Evolutionary conservation across 2,329 filamentous ascomycete genomes (phyloP).

Genomic region (Colletotrichum chrysophilum): DNA sequence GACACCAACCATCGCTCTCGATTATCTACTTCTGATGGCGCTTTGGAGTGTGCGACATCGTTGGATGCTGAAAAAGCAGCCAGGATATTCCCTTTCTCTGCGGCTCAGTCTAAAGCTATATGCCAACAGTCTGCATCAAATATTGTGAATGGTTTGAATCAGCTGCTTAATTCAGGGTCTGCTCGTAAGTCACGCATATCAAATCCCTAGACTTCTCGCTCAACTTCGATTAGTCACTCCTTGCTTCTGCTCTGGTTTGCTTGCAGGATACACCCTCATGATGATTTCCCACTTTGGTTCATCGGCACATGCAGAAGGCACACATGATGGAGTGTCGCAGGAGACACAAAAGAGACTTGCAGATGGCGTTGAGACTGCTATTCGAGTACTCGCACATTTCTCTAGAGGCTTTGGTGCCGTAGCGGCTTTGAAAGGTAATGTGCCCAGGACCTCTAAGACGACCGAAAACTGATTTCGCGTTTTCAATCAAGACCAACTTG

Average conservation of each 20-base stretch:
- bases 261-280: background rate
- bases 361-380: background rate
- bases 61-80: background rate
- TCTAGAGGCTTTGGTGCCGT: background rate
- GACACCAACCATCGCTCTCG: background rate
- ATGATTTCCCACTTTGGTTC: background rate
- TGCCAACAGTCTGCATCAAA: background rate
- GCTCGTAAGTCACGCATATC: background rate
- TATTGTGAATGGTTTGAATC: background rate
- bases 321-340: background rate
- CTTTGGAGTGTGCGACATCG: background rate
- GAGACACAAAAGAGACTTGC: background rate
- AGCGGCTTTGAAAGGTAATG: background rate
- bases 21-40: accelerated
- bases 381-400: background rate
- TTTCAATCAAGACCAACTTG: background rate
- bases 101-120: background rate
- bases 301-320: background rate
- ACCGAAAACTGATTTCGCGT: background rate
- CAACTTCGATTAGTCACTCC: background rate
- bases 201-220: background rate
- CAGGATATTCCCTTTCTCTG: background rate
- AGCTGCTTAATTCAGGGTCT: background rate
- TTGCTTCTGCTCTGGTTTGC: background rate
- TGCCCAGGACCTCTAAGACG: accelerated